Percentiles rank a stretch among this genome's conserved stretches.
Evolutionary conservation across 805 yeast genomes (phyloP).

Genomic region (Clavispora phyllophila): DNA sequence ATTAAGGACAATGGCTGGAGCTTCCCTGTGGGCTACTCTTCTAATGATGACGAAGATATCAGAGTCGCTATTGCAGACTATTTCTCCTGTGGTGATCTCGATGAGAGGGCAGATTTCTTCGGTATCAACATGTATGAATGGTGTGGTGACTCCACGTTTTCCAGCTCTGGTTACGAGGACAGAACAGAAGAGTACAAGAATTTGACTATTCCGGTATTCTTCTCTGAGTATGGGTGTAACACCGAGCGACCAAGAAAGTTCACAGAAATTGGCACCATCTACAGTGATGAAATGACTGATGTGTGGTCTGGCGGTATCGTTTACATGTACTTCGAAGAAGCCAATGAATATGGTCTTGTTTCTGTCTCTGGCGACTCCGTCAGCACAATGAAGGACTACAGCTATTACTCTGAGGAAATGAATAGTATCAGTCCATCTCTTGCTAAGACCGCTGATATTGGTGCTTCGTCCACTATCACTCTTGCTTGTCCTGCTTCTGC

Average conservation of each 20-base stretch:
- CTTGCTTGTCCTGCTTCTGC: slow-evolving; percentile 58
- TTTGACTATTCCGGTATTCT: slow-evolving; percentile 74
- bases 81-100: slow-evolving; percentile 73
- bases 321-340: slow-evolving; percentile 86
- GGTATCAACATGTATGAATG: slow-evolving; percentile 87
- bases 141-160: slow-evolving; percentile 66
- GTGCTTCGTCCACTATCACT: slow-evolving; percentile 26
- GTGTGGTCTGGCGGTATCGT: slow-evolving; percentile 95
- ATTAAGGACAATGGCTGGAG: slow-evolving; percentile 47
- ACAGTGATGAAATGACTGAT: slow-evolving; percentile 67
- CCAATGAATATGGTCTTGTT: slow-evolving; percentile 77
- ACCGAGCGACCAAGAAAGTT: slow-evolving; percentile 67
- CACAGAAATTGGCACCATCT: slow-evolving; percentile 67
- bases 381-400: slow-evolving; percentile 57
- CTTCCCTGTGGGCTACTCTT: slow-evolving; percentile 92
- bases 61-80: slow-evolving; percentile 77
- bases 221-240: slow-evolving; percentile 89
- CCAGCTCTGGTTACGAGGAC: slow-evolving; percentile 60
- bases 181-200: slow-evolving; percentile 70
- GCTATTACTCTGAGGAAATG: slow-evolving; percentile 18
- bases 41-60: slow-evolving; percentile 82
- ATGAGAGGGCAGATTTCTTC: slow-evolving; percentile 68
- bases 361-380: slow-evolving; percentile 46
- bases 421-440: slow-evolving; percentile 42
- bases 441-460: slow-evolving; percentile 18